Conservation (phyloP, 2,329 filamentous ascomycete species). For the Metarhizium brunneum region DNA sequence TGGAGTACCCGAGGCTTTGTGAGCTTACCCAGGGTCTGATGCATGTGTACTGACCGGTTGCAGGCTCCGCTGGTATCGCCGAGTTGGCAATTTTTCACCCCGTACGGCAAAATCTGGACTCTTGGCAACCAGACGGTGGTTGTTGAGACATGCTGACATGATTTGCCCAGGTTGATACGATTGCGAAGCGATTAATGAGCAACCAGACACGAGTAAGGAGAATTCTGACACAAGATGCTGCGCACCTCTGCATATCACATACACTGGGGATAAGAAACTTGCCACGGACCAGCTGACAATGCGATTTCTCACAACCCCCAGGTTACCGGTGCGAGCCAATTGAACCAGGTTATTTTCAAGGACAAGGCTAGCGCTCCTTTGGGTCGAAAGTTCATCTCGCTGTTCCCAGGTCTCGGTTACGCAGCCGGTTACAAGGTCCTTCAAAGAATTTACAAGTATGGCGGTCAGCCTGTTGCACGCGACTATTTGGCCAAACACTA, state of each 20-base stretch:
- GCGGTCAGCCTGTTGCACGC: slow-evolving; percentile 88
- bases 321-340: slow-evolving; percentile 38
- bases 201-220: slow-evolving; percentile 62
- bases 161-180: slow-evolving; percentile 72
- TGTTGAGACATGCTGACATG: not conserved
- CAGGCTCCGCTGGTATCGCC: slow-evolving; percentile 86
- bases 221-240: not conserved
- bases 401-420: slow-evolving; percentile 95
- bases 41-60: slow-evolving; percentile 10
- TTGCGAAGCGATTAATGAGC: slow-evolving; percentile 98
- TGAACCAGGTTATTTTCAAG: slow-evolving; percentile 92
- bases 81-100: slow-evolving; percentile 91
- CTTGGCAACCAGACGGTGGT: not conserved
- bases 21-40: not conserved
- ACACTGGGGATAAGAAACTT: not conserved
- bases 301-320: slow-evolving; percentile 8
- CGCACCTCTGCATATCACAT: too few relatives aligned
- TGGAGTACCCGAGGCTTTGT: not conserved
- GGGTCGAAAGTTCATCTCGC: slow-evolving; percentile 77
- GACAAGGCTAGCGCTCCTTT: slow-evolving; percentile 67
- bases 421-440: slow-evolving; percentile 96
- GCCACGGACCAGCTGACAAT: slow-evolving; percentile 11
- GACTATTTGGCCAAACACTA: slow-evolving; percentile 80
- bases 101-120: slow-evolving; percentile 37
- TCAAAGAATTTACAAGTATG: slow-evolving; percentile 98